Percentiles rank a stretch among this genome's conserved stretches.
These are phyloP conservation scores for Rhizoctonia solani DNA, from an alignment of 1,284 basidiomycete genomes.

Conservation along the genomic window DNA sequence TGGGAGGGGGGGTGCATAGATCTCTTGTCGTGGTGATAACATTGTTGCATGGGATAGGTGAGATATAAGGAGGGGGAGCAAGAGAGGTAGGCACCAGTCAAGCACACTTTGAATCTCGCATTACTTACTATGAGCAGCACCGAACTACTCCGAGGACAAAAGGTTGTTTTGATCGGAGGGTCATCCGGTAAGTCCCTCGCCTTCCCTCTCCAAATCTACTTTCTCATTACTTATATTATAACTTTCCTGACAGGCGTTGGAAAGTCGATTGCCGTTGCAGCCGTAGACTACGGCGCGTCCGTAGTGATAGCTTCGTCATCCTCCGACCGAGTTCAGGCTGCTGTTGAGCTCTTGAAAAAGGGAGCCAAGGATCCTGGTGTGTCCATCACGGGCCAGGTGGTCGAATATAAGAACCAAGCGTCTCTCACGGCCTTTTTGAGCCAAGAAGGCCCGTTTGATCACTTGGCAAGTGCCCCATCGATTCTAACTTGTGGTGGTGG, in stretches of 20 bases:
- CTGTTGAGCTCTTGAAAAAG: background rate
- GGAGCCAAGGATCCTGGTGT: background rate
- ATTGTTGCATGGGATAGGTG: too few relatives aligned
- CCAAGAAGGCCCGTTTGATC: constrained; percentile 12
- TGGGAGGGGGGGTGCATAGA: too few relatives aligned
- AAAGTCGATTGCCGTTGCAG: constrained; percentile 4
- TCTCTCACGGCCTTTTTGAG: constrained; percentile 6
- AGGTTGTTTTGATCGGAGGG: constrained; percentile 1
- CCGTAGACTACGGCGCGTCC: constrained; percentile 16
- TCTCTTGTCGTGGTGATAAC: too few relatives aligned
- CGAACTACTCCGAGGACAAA: background rate
- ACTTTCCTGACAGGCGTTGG: constrained; percentile 5
- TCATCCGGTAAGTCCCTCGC: constrained; percentile 18
- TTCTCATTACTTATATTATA: background rate
- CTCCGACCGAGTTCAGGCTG: constrained; percentile 4
- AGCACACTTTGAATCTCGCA: too few relatives aligned
- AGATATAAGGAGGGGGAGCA: too few relatives aligned
- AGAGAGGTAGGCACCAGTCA: too few relatives aligned
- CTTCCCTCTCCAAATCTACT: too few relatives aligned
- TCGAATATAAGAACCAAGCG: background rate
- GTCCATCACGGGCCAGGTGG: background rate
- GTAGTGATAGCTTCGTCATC: constrained; percentile 26
- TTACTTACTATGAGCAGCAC: background rate
- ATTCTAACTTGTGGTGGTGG: background rate
- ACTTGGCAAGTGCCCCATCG: background rate